Base-by-base conservation (phyloP, 495 filamentous ascomycete genomes). In the Podospora fimiseda region DNA sequence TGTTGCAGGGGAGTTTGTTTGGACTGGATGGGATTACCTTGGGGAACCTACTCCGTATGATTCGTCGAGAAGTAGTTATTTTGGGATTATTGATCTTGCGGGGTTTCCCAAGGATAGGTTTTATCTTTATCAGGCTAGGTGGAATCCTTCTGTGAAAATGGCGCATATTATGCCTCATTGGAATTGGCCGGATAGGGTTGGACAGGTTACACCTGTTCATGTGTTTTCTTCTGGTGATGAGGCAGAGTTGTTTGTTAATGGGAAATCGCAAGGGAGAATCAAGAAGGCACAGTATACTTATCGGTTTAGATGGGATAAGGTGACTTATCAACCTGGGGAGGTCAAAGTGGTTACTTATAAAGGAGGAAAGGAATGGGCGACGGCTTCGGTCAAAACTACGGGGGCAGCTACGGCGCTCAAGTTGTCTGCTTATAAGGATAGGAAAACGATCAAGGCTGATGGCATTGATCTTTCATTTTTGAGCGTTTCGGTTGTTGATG, bases 81-180 rank as follows among this genome's bases (percentile, higher is more conserved):
- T 72, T 24, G 72, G 74, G 0, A 75, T 76, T 43, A 69, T 78
- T 40, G 72, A 77, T 44, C 60, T 77, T n/a, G 75, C 75, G 1
- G 75, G 75, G 8, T 77, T 78, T 48, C 68, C 66, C 53, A 78
- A 78, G 58, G 75, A 77, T 40, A 66, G 74, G 2, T 78, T 71
- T 50, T 76, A 64, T 37, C 51, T 76, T 3, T 78, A 78, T 53
- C 73, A 77, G 46, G 53, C 74, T 7, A 68, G 72, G 2, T 78
- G 74, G 75, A 62, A 65, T 2, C 63, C 75, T 3, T 64, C 68
- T 15, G 50, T 73, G 5, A 53, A 47, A 0, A 64, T 69, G 62
- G 75, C 69, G 9, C 74, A 77, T 39, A 71, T 77, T 21, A 65
- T 77, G 14, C 75, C 75, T 13, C 75, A 78, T 46, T 78, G 75